phyloP scores from a whole-genome alignment of 2,329 filamentous ascomycete species.

The Penicillium janthinellum region DNA sequence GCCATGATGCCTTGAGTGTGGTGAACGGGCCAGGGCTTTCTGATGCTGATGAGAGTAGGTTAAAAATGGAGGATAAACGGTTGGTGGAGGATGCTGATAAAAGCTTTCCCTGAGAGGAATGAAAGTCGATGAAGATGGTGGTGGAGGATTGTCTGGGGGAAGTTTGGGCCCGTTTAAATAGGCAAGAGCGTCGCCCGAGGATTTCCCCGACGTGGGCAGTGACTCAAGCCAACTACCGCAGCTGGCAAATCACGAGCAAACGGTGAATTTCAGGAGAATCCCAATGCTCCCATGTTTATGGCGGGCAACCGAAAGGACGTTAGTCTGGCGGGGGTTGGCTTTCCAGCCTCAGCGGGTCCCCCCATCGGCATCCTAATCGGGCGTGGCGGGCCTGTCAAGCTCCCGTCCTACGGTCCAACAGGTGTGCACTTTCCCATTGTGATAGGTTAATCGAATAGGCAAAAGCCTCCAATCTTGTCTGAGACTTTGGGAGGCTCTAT shows the following conservation, averaged over 20 bases:
- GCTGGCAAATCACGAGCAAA: neutral
- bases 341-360: neutral
- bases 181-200: neutral
- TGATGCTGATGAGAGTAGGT: neutral
- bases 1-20: conserved; percentile 28
- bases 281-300: neutral
- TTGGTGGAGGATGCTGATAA: neutral
- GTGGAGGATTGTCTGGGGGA: neutral
- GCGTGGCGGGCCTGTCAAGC: neutral
- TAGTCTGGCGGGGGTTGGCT: neutral
- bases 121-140: neutral
- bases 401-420: too few relatives aligned
- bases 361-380: neutral
- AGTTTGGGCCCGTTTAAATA: neutral
- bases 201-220: neutral
- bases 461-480: too few relatives aligned
- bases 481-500: too few relatives aligned
- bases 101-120: neutral
- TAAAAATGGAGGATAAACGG: neutral
- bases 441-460: too few relatives aligned
- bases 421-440: too few relatives aligned
- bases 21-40: neutral
- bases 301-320: neutral
- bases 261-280: neutral
- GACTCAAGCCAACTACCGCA: neutral